A percentile compares a stretch with the other conserved stretches of the same genome.
Conservation (phyloP, 768 basidiomycete species). For the Naematelia aurantialba region DNA sequence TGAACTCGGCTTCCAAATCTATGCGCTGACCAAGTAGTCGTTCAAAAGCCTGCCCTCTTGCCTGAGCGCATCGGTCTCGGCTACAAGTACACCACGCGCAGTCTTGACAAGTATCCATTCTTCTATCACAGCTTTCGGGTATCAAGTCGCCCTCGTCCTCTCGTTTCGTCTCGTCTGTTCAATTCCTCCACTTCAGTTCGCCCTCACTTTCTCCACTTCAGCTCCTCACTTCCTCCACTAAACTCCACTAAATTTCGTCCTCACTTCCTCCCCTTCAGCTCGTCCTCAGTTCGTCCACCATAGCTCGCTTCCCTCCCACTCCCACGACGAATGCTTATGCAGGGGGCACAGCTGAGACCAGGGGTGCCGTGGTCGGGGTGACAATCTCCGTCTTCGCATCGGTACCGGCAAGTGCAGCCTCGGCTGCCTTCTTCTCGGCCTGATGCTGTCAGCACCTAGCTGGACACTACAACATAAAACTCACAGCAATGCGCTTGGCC, state of each 20-base stretch:
- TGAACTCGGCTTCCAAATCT: no score
- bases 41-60: no score
- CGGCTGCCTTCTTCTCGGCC: conserved; percentile 42
- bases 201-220: background rate
- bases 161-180: background rate
- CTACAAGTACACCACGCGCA: no score
- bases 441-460: conserved; percentile 8
- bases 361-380: conserved; percentile 12
- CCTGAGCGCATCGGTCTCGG: no score
- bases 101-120: background rate
- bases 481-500: conserved; percentile 70
- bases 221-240: no score
- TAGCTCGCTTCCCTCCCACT: no score
- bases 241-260: background rate
- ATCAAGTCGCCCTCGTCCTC: background rate
- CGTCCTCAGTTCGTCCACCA: no score
- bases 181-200: no score
- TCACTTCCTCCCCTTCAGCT: no score
- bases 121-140: background rate
- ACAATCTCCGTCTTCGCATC: conserved; percentile 13
- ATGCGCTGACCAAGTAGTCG: no score
- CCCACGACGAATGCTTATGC: background rate
- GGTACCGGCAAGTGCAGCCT: conserved; percentile 16
- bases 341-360: background rate
- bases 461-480: conserved; percentile 10